Base-by-base conservation (phyloP, 1,139 yeast species). In the Wickerhamomyces sp. region DNA sequence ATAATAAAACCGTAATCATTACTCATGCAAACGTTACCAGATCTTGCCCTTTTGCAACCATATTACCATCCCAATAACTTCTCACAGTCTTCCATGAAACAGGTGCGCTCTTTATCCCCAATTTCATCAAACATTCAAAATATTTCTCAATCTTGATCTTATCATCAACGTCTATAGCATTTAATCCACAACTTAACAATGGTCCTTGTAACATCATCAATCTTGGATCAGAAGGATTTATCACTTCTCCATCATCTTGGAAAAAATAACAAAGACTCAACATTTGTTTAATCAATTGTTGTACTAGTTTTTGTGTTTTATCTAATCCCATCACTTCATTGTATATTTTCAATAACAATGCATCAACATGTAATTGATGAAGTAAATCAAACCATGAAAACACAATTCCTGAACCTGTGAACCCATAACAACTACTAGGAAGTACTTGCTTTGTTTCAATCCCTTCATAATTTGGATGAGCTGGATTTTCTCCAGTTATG, bases 301-400 rank as follows among this genome's bases (percentile, higher is more conserved):
- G 71, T 5, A 78, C 71, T 36, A 75, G 51, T 0, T 69, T 66
- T 45, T 74, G 75, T 3, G 58, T 64, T 14, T 74, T 55, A 2
- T 63, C 65, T 33, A 75, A 50, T 13, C 68, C 57, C 8, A 71
- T 68, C 27, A 63, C 63, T 33, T 69, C 65, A 0, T 69, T 62
- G 15, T 74, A 57, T 4, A 75, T 51, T 44, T 71, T 64, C 40
- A 77, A 51, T 34, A 68, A 65, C 7, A 75, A 55, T 2, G 75
- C 71, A 55, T 76, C 78, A 2, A 71, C 68, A 43, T 75, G 76
- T 34, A 74, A 49, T 47, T 77, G 83, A 48, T 78, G 81, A 31
- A 76, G 68, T 39, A 76, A 57, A 56, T 79, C 84, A 53, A 69
- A 71, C 83, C 83, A 79, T 7, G 81, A 76, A 56, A 67, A 76